Conservation (phyloP, 2,329 filamentous ascomycete species). For the Xylariales sp. region DNA sequence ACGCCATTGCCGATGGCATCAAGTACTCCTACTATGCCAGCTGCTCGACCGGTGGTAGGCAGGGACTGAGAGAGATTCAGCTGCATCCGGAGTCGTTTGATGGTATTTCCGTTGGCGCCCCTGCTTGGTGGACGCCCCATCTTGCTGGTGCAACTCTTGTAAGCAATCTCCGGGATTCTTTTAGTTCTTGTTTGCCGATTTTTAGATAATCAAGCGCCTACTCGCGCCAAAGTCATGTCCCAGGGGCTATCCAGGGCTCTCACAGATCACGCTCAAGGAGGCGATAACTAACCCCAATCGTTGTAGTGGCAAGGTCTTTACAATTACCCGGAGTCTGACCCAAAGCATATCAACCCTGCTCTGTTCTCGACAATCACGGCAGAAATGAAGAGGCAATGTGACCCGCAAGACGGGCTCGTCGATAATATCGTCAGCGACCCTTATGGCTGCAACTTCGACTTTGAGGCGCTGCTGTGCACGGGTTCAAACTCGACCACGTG, state of each 20-base stretch:
- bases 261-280: background rate
- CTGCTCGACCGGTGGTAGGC: conserved; percentile 70
- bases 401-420: conserved; percentile 56
- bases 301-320: conserved; percentile 53
- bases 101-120: conserved; percentile 63
- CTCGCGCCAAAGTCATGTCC: too few species aligned
- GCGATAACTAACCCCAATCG: background rate
- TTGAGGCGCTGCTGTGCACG: conserved; percentile 53
- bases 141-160: conserved; percentile 51
- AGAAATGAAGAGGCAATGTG: conserved; percentile 58
- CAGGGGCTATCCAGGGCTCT: background rate
- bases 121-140: conserved; percentile 63
- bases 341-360: conserved; percentile 55
- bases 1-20: conserved; percentile 52
- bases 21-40: conserved; percentile 66
- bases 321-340: conserved; percentile 56
- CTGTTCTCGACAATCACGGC: conserved; percentile 55
- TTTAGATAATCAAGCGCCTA: background rate
- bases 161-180: background rate
- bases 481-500: conserved; percentile 47
- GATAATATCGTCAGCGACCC: conserved; percentile 58
- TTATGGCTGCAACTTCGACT: conserved; percentile 53
- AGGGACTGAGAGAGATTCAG: conserved; percentile 67
- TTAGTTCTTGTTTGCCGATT: too few species aligned
- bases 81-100: conserved; percentile 67